A percentile compares a stretch with the other conserved stretches of the same genome.
These are phyloP conservation scores for Scutellaria barbata DNA, from an alignment of 257 asterid genomes.

Conservation along the genomic window DNA sequence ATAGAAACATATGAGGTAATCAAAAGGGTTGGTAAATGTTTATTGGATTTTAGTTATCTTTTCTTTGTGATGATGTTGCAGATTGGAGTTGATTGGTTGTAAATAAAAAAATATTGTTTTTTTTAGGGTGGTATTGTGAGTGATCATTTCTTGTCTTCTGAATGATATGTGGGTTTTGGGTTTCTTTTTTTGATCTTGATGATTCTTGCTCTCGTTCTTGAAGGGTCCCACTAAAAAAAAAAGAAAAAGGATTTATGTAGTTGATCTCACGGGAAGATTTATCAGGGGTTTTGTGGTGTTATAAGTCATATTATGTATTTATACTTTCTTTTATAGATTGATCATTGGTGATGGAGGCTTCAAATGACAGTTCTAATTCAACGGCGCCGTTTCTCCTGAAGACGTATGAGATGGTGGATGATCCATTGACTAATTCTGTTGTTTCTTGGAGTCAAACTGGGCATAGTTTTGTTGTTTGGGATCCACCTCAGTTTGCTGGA, in stretches of 20 bases:
- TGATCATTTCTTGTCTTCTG: neutral
- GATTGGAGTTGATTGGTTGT: neutral
- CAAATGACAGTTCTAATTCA: constrained; percentile 61
- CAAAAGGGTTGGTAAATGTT: constrained; percentile 8
- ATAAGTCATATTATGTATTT: neutral
- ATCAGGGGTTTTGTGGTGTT: constrained; percentile 3
- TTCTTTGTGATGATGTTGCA: neutral
- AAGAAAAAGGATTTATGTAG: neutral
- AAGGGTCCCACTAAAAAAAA: neutral
- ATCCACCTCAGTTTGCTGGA: constrained; percentile 85
- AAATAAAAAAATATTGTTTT: constrained; percentile 9
- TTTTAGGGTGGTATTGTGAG: constrained; percentile 1
- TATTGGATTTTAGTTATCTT: neutral
- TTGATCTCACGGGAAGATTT: constrained; percentile 23
- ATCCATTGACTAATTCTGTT: constrained; percentile 55
- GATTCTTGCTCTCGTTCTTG: constrained; percentile 17
- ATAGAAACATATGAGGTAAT: neutral
- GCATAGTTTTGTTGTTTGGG: constrained; percentile 80
- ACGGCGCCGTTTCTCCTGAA: constrained; percentile 86
- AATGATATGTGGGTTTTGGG: constrained; percentile 20
- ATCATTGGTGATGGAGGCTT: constrained; percentile 63
- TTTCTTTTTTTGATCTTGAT: constrained; percentile 2
- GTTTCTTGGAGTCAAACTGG: constrained; percentile 86
- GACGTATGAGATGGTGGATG: constrained; percentile 92
- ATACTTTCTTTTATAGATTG: constrained; percentile 1